These are phyloP conservation scores for Penicillium sp. DNA, from an alignment of 2,329 filamentous ascomycete species.

Conservation along the genomic window DNA sequence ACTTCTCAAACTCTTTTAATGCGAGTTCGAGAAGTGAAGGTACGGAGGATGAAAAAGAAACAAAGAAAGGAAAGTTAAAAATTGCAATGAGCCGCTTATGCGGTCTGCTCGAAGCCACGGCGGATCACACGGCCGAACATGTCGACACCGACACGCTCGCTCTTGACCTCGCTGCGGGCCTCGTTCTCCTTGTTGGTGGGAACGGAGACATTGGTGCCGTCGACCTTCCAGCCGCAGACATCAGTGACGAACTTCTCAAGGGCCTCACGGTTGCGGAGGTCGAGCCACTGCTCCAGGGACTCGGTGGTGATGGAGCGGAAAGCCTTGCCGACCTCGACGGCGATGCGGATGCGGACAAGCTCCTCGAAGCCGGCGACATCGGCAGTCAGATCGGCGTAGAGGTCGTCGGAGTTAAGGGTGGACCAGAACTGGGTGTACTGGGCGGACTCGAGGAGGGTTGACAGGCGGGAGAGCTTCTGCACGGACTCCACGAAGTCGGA, in stretches of 20 bases:
- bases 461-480: constrained; percentile 79
- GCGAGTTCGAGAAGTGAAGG: constrained; percentile 11
- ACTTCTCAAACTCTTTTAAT: constrained; percentile 5
- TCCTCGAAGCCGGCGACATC: constrained; percentile 96
- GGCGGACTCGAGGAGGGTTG: constrained; percentile 83
- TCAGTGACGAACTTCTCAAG: constrained; percentile 79
- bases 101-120: constrained; percentile 82
- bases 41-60: constrained; percentile 18
- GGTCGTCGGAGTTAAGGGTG: constrained; percentile 86
- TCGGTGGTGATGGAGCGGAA: constrained; percentile 71
- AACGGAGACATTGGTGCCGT: constrained; percentile 65
- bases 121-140: constrained; percentile 67
- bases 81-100: constrained; percentile 42
- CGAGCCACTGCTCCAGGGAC: constrained; percentile 74
- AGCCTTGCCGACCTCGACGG: constrained; percentile 78
- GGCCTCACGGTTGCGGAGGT: constrained; percentile 63
- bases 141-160: constrained; percentile 76
- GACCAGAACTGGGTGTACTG: constrained; percentile 94
- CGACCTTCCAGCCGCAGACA: constrained; percentile 83
- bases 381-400: constrained; percentile 92
- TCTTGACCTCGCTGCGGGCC: constrained; percentile 90
- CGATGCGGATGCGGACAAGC: constrained; percentile 85
- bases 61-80: constrained; percentile 11
- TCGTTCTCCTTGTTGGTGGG: constrained; percentile 96
- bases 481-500: constrained; percentile 78